A percentile compares a stretch with the other conserved stretches of the same genome.
Evolutionary conservation across 345 rosid species (phyloP).

Genomic region (Turritis glabra): DNA sequence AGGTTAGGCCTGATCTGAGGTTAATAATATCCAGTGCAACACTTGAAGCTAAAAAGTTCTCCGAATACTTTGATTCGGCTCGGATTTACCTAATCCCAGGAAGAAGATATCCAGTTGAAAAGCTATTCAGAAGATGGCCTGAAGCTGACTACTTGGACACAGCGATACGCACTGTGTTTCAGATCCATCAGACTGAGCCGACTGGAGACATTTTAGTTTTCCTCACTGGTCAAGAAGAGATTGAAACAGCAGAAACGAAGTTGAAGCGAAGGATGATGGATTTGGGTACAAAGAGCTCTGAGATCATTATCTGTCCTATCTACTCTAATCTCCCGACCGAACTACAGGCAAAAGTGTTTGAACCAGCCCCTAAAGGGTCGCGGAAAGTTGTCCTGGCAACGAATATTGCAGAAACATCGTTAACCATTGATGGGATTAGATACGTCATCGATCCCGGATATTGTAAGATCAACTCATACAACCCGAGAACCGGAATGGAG

Average conservation of each 20-base stretch:
- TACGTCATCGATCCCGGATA: conserved; percentile 92
- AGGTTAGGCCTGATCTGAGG: conserved; percentile 75
- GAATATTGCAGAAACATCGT: conserved; percentile 92
- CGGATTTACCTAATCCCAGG: conserved; percentile 89
- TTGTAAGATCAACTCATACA: conserved; percentile 84
- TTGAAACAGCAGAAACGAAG: conserved; percentile 81
- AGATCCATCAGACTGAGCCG: conserved; percentile 73
- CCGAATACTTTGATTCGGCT: conserved; percentile 88
- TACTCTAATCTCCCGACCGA: conserved; percentile 92
- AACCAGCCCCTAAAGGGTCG: conserved; percentile 83
- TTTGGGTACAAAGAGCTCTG: conserved; percentile 77
- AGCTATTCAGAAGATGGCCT: conserved; percentile 66
- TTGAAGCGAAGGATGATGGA: conserved; percentile 72
- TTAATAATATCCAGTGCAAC: conserved; percentile 92
- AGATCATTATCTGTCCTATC: conserved; percentile 85
- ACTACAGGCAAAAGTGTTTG: conserved; percentile 91
- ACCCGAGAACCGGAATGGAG: conserved; percentile 95
- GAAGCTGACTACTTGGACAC: conserved; percentile 88
- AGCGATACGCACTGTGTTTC: conserved; percentile 78
- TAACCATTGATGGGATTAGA: conserved; percentile 86
- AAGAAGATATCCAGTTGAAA: conserved; percentile 88
- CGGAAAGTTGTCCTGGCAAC: conserved; percentile 95
- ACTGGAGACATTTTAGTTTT: conserved; percentile 84
- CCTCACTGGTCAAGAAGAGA: conserved; percentile 97
- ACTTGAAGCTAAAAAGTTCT: conserved; percentile 92